phyloP scores from a whole-genome alignment of 2,329 filamentous ascomycete genomes.

The Hypomyces rosellus region DNA sequence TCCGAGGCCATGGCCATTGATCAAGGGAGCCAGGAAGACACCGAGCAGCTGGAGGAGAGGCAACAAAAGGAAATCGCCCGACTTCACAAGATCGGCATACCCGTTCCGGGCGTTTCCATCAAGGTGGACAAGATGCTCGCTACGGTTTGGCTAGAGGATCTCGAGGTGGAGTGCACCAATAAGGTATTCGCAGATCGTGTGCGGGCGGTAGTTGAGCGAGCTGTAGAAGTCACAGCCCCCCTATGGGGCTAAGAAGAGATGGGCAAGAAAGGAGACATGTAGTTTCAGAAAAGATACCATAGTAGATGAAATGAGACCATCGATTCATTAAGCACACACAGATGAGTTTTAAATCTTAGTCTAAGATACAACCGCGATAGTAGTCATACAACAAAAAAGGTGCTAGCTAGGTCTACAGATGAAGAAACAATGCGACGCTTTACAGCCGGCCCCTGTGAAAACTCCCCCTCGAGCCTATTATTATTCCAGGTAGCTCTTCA shows the following conservation, averaged over 20 bases:
- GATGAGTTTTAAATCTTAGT: background rate
- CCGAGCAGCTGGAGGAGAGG: slow-evolving; percentile 43
- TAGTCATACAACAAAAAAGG: slow-evolving; percentile 25
- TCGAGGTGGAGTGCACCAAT: slow-evolving; percentile 83
- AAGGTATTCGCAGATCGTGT: slow-evolving; percentile 77
- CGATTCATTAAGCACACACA: background rate
- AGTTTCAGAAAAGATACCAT: background rate
- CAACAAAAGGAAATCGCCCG: slow-evolving; percentile 67
- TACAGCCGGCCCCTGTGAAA: slow-evolving; percentile 3
- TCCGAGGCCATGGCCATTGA: slow-evolving; percentile 19
- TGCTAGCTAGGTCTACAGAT: slow-evolving; percentile 23
- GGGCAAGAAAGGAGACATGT: background rate
- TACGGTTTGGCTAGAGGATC: slow-evolving; percentile 82
- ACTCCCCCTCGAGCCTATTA: background rate
- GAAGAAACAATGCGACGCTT: slow-evolving; percentile 3
- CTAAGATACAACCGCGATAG: slow-evolving; percentile 1
- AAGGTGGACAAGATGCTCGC: slow-evolving; percentile 82
- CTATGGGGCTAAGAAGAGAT: slow-evolving; percentile 46
- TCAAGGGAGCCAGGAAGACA: slow-evolving; percentile 27
- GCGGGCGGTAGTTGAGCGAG: slow-evolving; percentile 81
- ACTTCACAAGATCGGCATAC: slow-evolving; percentile 77
- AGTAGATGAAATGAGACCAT: background rate
- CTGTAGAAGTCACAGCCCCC: slow-evolving; percentile 78
- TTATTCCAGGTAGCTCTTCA: slow-evolving; percentile 50
- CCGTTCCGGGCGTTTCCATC: slow-evolving; percentile 83